Conservation (phyloP, 306 rosid species). For the Corylus heterophylla region DNA sequence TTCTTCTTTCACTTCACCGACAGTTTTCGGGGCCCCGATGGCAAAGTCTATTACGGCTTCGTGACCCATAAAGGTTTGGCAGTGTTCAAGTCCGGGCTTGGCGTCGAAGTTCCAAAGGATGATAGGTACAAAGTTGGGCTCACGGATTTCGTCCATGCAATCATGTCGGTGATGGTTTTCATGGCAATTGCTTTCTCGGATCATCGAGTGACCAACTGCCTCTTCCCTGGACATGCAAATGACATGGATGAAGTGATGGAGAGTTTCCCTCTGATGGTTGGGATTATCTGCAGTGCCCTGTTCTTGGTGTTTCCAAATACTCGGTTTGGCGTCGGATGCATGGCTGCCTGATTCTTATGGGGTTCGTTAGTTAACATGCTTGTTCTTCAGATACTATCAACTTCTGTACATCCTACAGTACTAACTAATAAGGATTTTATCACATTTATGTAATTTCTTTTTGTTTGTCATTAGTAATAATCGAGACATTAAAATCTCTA, state of each 20-base stretch:
- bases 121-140: slow-evolving; percentile 42
- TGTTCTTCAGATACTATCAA: too few species aligned
- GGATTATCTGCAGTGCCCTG: slow-evolving; percentile 59
- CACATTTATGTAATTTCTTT: too few species aligned
- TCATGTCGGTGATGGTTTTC: slow-evolving; percentile 78
- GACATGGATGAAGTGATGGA: slow-evolving; percentile 77
- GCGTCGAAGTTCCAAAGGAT: slow-evolving; percentile 47
- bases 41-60: slow-evolving; percentile 62
- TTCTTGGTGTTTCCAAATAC: slow-evolving; percentile 73
- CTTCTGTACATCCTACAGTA: too few species aligned
- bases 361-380: not conserved
- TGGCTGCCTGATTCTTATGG: slow-evolving; percentile 42
- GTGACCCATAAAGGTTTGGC: slow-evolving; percentile 62
- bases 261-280: slow-evolving; percentile 75
- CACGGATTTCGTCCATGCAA: slow-evolving; percentile 66
- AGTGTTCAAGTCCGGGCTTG: slow-evolving; percentile 58
- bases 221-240: slow-evolving; percentile 62
- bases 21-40: slow-evolving; percentile 56
- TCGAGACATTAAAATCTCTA: too few species aligned
- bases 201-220: slow-evolving; percentile 58
- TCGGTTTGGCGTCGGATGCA: slow-evolving; percentile 69
- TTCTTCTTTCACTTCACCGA: slow-evolving; percentile 65
- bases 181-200: slow-evolving; percentile 78
- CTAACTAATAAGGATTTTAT: too few species aligned
- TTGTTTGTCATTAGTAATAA: too few species aligned